Evolutionary conservation across 2,329 filamentous ascomycete genomes (phyloP).

Genomic region (Calonectria leucothoes): DNA sequence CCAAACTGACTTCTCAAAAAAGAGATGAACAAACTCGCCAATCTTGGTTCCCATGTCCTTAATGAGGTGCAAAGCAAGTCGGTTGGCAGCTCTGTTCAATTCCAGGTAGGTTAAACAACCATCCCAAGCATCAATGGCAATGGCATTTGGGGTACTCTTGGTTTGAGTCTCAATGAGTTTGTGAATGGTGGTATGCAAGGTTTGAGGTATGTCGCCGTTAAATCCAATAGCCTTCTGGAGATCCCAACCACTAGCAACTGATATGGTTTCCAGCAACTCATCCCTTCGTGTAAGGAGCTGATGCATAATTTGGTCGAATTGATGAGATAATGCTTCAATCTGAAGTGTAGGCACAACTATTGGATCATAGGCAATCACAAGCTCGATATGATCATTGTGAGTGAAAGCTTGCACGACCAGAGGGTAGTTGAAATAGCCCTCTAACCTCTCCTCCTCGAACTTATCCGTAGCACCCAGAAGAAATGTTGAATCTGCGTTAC

Average conservation of each 20-base stretch:
- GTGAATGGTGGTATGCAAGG: conserved; percentile 2
- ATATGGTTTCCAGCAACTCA: not conserved
- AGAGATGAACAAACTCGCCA: not conserved
- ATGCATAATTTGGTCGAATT: not conserved
- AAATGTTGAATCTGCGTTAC: not conserved
- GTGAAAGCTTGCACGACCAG: conserved; percentile 24
- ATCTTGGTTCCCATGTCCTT: conserved; percentile 1
- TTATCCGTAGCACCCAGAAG: not conserved
- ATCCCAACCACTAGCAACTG: not conserved
- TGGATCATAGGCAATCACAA: conserved; percentile 28
- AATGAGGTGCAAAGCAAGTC: conserved; percentile 8
- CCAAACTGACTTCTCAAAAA: conserved; percentile 40
- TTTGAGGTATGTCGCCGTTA: not conserved
- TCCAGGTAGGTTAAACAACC: conserved; percentile 24
- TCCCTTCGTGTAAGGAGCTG: not conserved
- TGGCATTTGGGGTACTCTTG: not conserved
- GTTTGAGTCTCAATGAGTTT: conserved; percentile 10
- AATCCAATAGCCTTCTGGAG: not conserved
- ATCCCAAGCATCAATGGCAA: conserved; percentile 32
- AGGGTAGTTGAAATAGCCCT: conserved; percentile 40
- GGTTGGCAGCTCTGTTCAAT: not conserved
- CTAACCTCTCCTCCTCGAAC: not conserved
- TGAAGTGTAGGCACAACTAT: not conserved
- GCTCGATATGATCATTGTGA: conserved; percentile 26
- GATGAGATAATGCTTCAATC: not conserved